These are phyloP conservation scores for Phytophthora podocarpi DNA, from an alignment of 352 stramenopile genomes.

Conservation along the genomic window DNA sequence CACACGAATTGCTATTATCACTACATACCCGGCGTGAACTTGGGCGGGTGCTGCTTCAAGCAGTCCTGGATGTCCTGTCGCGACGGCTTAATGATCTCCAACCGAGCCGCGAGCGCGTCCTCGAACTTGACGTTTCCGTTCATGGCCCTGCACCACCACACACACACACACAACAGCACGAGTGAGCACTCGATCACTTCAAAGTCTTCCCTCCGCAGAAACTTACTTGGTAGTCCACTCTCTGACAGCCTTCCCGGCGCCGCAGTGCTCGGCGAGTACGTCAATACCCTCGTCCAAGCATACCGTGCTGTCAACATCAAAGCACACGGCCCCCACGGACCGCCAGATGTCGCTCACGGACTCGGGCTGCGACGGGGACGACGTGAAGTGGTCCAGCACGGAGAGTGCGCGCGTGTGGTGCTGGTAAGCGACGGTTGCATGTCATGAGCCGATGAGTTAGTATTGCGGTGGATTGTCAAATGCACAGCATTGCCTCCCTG, in stretches of 20 bases:
- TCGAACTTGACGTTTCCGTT: conserved; percentile 98
- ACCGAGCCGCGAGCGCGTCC: conserved; percentile 94
- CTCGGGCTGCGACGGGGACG: conserved; percentile 19
- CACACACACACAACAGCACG: conserved; percentile 1
- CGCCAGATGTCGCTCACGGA: conserved; percentile 61
- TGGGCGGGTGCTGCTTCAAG: conserved; percentile 89
- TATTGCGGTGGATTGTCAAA: neutral
- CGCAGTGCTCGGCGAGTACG: conserved; percentile 96
- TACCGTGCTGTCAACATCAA: conserved; percentile 98
- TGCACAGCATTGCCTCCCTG: neutral
- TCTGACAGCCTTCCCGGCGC: conserved; percentile 93
- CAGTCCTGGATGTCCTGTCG: conserved; percentile 89
- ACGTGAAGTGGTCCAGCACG: conserved; percentile 33
- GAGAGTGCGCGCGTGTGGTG: conserved; percentile 23
- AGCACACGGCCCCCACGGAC: conserved; percentile 80
- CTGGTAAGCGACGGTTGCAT: conserved; percentile 6
- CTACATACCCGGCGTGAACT: conserved; percentile 80
- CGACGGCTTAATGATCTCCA: conserved; percentile 97
- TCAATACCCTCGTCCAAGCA: conserved; percentile 98
- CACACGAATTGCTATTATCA: neutral
- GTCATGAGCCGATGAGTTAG: conserved; percentile 9
- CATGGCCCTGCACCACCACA: conserved; percentile 96
- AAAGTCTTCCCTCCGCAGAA: neutral
- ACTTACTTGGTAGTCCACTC: conserved; percentile 93
- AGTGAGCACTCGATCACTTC: neutral